phyloP scores from a whole-genome alignment of 768 basidiomycete genomes.

The Mycena rebaudengoi region DNA sequence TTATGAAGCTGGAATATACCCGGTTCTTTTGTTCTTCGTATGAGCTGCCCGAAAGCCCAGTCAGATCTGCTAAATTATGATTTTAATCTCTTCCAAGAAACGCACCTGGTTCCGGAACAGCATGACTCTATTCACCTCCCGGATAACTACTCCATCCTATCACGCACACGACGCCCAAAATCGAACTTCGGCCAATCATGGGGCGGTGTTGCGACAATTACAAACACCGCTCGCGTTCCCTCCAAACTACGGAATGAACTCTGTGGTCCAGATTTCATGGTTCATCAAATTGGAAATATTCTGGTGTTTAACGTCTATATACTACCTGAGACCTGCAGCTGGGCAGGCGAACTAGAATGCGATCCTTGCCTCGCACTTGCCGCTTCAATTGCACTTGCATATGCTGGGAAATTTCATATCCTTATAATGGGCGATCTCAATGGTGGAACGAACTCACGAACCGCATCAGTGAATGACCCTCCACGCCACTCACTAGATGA shows the following conservation, averaged over 20 bases:
- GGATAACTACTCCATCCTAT: not conserved
- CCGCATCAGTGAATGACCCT: not conserved
- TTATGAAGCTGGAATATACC: not conserved
- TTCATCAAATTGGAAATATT: not conserved
- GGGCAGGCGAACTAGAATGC: not conserved
- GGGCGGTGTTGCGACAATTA: not conserved
- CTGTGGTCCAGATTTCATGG: not conserved
- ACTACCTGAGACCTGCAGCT: not conserved
- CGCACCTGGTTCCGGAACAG: not conserved
- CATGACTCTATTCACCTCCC: not conserved
- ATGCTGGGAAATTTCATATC: not conserved
- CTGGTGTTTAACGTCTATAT: not conserved
- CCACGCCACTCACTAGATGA: not conserved
- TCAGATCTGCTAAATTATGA: not conserved
- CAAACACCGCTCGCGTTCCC: not conserved
- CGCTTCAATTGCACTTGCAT: not conserved
- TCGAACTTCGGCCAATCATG: not conserved
- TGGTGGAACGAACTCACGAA: not conserved
- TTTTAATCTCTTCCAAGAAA: constrained; percentile 2
- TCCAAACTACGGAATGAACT: not conserved
- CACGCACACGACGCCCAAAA: not conserved
- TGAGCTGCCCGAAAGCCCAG: not conserved
- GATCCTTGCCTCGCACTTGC: not conserved
- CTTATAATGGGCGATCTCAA: constrained; percentile 7
- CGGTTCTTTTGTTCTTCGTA: not conserved